Evolutionary conservation across 345 rosid species (phyloP), one percentile per base, ranked within the genome.

Genomic region (Gossypium longicalyx): DNA sequence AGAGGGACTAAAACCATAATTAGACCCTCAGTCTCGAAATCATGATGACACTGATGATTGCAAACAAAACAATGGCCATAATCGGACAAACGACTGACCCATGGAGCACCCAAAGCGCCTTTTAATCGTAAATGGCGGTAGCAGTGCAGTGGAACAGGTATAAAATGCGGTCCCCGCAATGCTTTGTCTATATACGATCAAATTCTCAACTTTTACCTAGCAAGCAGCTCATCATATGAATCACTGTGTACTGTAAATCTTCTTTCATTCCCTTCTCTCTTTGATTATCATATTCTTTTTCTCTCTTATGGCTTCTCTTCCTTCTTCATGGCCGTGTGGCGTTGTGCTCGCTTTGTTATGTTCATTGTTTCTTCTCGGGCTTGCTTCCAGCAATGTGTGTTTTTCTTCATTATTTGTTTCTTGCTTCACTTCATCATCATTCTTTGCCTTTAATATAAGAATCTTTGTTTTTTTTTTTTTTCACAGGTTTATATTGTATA

Each of bases 401-500:
- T 68, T 17, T 20, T 53, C 27, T 27, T 75, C 59, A 13, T 58
- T 44, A 76, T 12, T 17, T 41, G 16, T 9, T 68, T 68, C 16
- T 68, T 73, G 68, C 16, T 57, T 22, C 52, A 78, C 62, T 49
- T 75, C 59, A 9, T 51, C 63, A 34, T 60, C 53, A 2, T 9
- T 45, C 19, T 77, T 43, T 44, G 8, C 3, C 10, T 57, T 67
- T 75, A 70, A 52, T 44, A 61, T 69, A 3, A 25, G 12, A 64
- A 34, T 17, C 41, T 48, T 9, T 74, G 9, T 25, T 4, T 29
- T 29, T 16, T 19, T 58, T 59, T 7, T 6, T 60, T 25, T 60
- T 13, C 63, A 20, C 80, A 88, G 91, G 88, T 76, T 67, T 80
- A 88, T 77, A 84, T 88, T 65, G 89, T 86, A 43, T 86, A 86